Base-by-base conservation (phyloP, 768 basidiomycete genomes). In the Lactarius sanguifluus region DNA sequence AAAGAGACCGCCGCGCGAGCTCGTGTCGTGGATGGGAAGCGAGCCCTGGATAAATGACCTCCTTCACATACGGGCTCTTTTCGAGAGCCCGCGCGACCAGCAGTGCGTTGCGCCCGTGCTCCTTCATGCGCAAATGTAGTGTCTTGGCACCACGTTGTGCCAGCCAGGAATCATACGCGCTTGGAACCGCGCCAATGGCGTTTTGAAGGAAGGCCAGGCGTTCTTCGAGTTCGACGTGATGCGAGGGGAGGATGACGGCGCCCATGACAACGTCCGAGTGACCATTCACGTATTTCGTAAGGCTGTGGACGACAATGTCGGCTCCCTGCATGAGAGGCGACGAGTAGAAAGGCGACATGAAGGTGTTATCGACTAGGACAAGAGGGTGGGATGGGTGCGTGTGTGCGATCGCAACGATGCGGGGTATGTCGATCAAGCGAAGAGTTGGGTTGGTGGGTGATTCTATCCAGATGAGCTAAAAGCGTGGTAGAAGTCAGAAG, bases 221-320 rank as follows among this genome's bases (percentile, higher is more conserved):
- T 7, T 83, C 74, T 1, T 78, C 75, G 62, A 91, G 77, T 0
- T 76, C 75, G 5, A 78, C 67, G 63, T 85, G 83, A 61, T 81
- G 80, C 0, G 81, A 71, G 9, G 91, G 87, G 7, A 95, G 82
- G 70, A 95, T 86, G 62, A 90, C 76, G 0, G 88, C 87, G 52
- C 96, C 96, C 85, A 95, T 92, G 72, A 97, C 81, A 74, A 96
- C 92, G 75, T 98, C 96, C 0, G 91, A 91, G 78, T 97, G 96
- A 0, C 96, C 96, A 74, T 94, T 92, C 73, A 96, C 81, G 79
- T 96, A 97, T 77, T 98, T 97, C 0, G 89, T 93, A 50, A 95
- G 80, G 28, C 82, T 84, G 80, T 97, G 94, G 5, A 94, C 68
- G 70, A 94, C 91, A 70, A 97, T 79, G 75, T 96, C 94, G 16